These are phyloP conservation scores for Backusella psychrophila DNA, from an alignment of 192 early-diverging fungal species.

Conservation along the genomic window DNA sequence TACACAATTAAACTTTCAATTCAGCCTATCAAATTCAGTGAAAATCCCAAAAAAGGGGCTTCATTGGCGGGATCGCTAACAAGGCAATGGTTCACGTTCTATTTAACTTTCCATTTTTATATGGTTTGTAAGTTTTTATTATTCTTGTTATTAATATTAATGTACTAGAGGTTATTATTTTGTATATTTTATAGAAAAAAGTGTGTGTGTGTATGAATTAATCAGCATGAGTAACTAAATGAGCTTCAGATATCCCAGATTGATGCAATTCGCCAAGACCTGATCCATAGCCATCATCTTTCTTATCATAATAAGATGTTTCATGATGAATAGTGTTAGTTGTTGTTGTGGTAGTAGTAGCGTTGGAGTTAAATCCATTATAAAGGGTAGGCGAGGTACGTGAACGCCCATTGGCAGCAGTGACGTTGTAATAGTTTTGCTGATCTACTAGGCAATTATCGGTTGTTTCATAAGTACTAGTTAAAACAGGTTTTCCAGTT, in stretches of 20 bases:
- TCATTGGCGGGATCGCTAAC: not conserved
- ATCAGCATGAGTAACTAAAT: not conserved
- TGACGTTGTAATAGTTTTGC: not conserved
- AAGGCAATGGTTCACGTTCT: not conserved
- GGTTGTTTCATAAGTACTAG: not conserved
- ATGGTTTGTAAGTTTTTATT: not conserved
- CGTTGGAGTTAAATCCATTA: not conserved
- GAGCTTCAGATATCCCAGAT: constrained; percentile 5
- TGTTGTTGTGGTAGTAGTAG: not conserved
- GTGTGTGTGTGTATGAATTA: not conserved
- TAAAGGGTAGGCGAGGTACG: not conserved
- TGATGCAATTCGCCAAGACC: not conserved
- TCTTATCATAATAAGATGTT: not conserved
- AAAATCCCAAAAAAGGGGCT: not conserved
- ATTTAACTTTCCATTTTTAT: not conserved
- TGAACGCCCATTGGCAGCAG: not conserved
- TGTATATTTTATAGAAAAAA: not conserved
- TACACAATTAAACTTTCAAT: not conserved
- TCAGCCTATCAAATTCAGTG: not conserved
- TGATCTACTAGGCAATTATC: not conserved
- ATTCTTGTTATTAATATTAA: not conserved
- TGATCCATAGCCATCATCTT: not conserved
- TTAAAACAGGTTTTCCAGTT: not conserved
- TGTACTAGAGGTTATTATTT: not conserved
- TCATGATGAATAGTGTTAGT: not conserved